These are phyloP conservation scores for Lipomyces sp. DNA, from an alignment of 805 yeast genomes.

Conservation along the genomic window DNA sequence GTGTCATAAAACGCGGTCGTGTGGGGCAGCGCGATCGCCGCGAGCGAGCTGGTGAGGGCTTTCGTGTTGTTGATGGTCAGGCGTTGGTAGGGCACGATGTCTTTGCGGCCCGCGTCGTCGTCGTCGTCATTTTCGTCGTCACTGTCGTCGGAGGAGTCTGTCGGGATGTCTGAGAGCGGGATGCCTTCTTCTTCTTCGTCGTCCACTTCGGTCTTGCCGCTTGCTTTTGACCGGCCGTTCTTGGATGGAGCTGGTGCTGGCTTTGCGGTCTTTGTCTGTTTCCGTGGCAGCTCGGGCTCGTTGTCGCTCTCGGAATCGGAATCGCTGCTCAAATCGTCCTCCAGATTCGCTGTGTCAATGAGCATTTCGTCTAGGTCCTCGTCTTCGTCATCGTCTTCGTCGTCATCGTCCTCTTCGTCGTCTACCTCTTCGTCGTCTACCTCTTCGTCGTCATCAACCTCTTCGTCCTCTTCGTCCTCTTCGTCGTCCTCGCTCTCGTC, in stretches of 20 bases:
- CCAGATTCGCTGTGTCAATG: slow-evolving; percentile 33
- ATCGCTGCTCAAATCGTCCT: slow-evolving; percentile 31
- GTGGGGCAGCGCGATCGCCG: slow-evolving; percentile 47
- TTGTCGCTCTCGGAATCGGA: slow-evolving; percentile 40
- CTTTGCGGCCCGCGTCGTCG: slow-evolving; percentile 94
- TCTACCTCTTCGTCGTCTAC: slow-evolving; percentile 28
- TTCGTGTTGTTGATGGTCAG: slow-evolving; percentile 80
- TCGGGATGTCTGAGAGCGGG: slow-evolving; percentile 21
- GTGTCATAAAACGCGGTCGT: slow-evolving; percentile 77
- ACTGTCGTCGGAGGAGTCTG: slow-evolving; percentile 35
- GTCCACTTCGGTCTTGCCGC: slow-evolving; percentile 42
- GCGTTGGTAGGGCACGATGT: slow-evolving; percentile 87
- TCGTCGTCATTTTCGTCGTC: slow-evolving; percentile 79
- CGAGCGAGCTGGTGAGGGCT: slow-evolving; percentile 48
- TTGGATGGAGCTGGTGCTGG: slow-evolving; percentile 47
- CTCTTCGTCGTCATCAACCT: slow-evolving; percentile 26
- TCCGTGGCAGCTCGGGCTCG: slow-evolving; percentile 33
- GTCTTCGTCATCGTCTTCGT: slow-evolving; percentile 32
- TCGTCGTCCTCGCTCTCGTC: slow-evolving; percentile 47
- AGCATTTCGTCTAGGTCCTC: slow-evolving; percentile 37
- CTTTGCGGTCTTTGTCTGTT: slow-evolving; percentile 41
- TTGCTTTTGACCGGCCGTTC: slow-evolving; percentile 53
- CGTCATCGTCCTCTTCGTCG: slow-evolving; percentile 16
- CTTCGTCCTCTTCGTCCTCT: slow-evolving; percentile 48
- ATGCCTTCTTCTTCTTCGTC: slow-evolving; percentile 52